Evolutionary conservation across 306 rosid genomes (phyloP), one percentile per base, ranked within the genome.

Genomic region (Fragaria vesca): DNA sequence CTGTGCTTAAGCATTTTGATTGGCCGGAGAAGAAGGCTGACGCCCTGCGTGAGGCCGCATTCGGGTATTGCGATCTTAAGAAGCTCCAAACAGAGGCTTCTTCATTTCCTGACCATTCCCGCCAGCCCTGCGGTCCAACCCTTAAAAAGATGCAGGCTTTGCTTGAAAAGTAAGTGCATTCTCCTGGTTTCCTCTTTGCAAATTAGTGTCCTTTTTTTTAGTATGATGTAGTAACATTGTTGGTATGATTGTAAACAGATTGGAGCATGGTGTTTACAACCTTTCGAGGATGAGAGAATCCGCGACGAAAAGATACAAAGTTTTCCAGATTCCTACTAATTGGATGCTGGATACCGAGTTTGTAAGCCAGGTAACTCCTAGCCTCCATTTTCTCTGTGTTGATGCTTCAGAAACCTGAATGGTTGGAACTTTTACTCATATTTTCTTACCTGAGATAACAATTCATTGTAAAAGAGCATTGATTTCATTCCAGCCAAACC

Each of bases 21-120:
- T 96, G 99, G 99, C 99, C 99, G 2, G 99, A 96, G 89, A 90
- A 91, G 45, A 96, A 96, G 78, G 99, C 99, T 0, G 99, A 96
- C 48, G 96, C 97, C 0, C 81, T 96, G 77, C 90, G 99, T 3
- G 99, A 96, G 87, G 99, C 99, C 66, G 99, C 99, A 17, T 96
- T 96, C 30, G 99, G 91, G 21, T 93, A 91, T 71, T 86, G 90
- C 70, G 99, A 96, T 85, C 74, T 96, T 55, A 96, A 96, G 94
- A 96, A 96, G 91, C 86, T 96, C 3, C 94, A 77, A 79, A 84
- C 90, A 3, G 99, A 93, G 83, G 98, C 97, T 16, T 84, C 91
- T 2, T 91, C 91, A 28, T 91, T 96, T 66, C 83, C 90, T 0
- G 99, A 93, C 3, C 83, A 90, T 86, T 87, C 92, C 50, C 93